Conservation (phyloP, 768 basidiomycete genomes). For the Mycena epipterygia region DNA sequence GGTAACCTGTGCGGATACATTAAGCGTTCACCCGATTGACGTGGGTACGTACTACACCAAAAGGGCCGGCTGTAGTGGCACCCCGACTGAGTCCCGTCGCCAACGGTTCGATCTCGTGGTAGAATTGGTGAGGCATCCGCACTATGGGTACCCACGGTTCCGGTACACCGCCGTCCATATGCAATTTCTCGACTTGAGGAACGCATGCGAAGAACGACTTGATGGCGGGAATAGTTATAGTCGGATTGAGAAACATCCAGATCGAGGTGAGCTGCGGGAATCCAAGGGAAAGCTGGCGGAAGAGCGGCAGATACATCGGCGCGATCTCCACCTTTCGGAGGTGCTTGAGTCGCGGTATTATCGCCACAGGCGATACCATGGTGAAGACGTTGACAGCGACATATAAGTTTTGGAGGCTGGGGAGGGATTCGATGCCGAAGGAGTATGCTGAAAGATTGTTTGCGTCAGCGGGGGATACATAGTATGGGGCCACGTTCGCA, state of each 20-base stretch:
- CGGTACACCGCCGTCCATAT: neutral
- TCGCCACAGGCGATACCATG: neutral
- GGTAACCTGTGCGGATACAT: neutral
- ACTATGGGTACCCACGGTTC: neutral
- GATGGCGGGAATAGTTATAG: neutral
- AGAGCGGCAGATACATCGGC: neutral
- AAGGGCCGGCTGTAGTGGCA: neutral
- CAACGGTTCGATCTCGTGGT: too few species aligned
- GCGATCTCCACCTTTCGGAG: neutral
- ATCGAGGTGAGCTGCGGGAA: neutral
- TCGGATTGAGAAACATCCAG: neutral
- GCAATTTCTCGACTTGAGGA: neutral
- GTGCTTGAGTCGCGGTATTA: neutral
- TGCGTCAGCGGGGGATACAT: neutral
- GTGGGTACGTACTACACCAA: too few species aligned
- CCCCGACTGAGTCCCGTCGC: neutral
- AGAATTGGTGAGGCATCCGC: too few species aligned
- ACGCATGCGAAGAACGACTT: neutral
- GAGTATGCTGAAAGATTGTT: neutral
- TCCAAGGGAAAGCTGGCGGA: neutral
- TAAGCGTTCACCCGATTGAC: neutral
- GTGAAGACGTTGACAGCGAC: neutral
- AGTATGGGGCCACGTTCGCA: neutral
- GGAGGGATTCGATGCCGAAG: neutral
- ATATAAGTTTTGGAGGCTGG: neutral